Conservation (phyloP, 1,139 yeast genomes). For the Hanseniaspora uvarum region DNA sequence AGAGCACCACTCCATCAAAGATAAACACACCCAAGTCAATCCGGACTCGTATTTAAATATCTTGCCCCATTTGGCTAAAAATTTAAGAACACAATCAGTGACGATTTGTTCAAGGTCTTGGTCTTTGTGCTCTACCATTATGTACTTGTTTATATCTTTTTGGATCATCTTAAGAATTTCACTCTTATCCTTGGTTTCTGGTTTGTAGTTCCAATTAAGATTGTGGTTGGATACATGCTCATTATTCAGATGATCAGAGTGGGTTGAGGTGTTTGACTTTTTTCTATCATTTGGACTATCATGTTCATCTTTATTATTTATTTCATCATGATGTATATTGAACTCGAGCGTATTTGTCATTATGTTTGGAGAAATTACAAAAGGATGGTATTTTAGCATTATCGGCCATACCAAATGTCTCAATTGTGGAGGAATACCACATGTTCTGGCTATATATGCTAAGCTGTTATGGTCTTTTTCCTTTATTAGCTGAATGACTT, state of each 20-base stretch:
- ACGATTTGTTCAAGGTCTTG: conserved; percentile 15
- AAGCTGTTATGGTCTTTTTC: conserved; percentile 37
- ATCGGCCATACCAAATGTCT: conserved; percentile 80
- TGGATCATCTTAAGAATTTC: conserved; percentile 24
- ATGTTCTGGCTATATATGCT: conserved; percentile 70
- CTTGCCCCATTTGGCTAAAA: conserved; percentile 68
- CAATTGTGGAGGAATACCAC: conserved; percentile 76
- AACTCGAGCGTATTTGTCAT: conserved; percentile 41
- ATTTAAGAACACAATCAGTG: conserved; percentile 52
- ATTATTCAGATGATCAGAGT: neutral
- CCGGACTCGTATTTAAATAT: conserved; percentile 72
- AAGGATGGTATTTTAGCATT: conserved; percentile 70
- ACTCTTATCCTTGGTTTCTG: conserved; percentile 18
- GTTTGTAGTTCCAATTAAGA: conserved; percentile 20
- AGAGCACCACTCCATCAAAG: conserved; percentile 84
- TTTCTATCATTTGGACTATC: neutral
- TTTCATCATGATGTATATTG: conserved; percentile 12
- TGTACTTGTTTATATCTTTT: conserved; percentile 29
- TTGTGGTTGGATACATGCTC: neutral
- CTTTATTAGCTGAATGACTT: conserved; percentile 26
- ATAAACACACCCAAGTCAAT: conserved; percentile 76
- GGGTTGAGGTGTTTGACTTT: conserved; percentile 7
- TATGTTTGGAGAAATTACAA: conserved; percentile 63
- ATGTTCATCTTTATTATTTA: conserved; percentile 12
- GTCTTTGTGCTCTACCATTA: conserved; percentile 24